Evolutionary conservation across 805 yeast genomes (phyloP).

Genomic region (Pichia scutulata): DNA sequence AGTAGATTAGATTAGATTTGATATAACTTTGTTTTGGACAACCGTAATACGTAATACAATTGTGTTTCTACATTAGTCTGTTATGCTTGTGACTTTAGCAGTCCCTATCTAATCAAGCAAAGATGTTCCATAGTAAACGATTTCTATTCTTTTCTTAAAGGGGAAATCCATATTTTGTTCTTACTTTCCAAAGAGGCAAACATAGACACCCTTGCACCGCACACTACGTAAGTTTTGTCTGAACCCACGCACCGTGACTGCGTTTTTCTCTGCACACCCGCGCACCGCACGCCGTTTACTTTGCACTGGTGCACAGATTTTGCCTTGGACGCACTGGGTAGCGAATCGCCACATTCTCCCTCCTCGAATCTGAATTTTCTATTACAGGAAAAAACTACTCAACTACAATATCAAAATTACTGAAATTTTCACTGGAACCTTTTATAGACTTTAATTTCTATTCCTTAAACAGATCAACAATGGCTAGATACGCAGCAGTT

Average conservation of each 20-base stretch:
- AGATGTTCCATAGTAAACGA: too few relatives aligned
- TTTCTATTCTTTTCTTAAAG: too few relatives aligned
- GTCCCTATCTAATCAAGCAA: too few relatives aligned
- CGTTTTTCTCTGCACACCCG: neutral
- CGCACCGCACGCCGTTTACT: neutral
- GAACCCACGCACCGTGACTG: neutral
- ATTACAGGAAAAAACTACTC: neutral
- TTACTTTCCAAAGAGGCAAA: neutral
- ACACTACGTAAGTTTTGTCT: too few relatives aligned
- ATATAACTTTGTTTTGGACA: too few relatives aligned
- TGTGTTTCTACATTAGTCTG: too few relatives aligned
- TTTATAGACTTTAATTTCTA: neutral
- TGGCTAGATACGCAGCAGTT: conserved; percentile 99
- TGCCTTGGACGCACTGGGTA: neutral
- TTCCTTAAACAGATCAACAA: conserved; percentile 30
- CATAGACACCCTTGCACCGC: neutral
- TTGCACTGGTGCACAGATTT: neutral
- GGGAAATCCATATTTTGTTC: neutral
- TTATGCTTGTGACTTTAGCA: too few relatives aligned
- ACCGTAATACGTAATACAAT: too few relatives aligned
- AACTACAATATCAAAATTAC: neutral
- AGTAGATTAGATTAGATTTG: neutral
- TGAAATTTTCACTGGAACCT: neutral
- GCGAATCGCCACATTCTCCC: neutral
- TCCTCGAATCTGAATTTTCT: neutral